Percentiles rank a stretch among this genome's conserved stretches.
These are phyloP conservation scores for Stylosanthes scabra DNA, from an alignment of 331 rosid species.

Conservation along the genomic window DNA sequence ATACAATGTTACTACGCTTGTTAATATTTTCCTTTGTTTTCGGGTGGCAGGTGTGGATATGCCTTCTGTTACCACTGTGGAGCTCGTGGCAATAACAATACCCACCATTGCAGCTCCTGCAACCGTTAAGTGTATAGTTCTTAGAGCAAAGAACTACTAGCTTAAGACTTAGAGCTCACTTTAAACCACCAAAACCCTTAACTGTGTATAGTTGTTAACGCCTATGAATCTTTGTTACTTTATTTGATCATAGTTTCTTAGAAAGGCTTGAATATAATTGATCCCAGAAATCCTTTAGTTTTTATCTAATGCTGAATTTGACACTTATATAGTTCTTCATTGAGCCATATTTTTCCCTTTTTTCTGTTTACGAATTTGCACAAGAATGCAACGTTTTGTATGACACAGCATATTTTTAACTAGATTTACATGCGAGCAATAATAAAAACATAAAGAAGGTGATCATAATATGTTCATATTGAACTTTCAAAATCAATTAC, in stretches of 20 bases:
- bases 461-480: constrained; percentile 7
- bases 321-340: neutral
- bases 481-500: constrained; percentile 27
- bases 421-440: neutral
- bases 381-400: neutral
- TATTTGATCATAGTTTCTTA: too few relatives aligned
- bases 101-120: constrained; percentile 48
- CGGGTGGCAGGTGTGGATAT: constrained; percentile 59
- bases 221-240: neutral
- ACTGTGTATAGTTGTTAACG: neutral
- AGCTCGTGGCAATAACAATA: neutral
- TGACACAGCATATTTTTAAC: neutral
- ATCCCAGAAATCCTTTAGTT: too few relatives aligned
- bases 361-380: neutral
- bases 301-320: neutral
- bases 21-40: neutral
- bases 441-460: neutral
- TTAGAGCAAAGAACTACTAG: too few relatives aligned
- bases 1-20: too few relatives aligned
- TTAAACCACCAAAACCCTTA: neutral
- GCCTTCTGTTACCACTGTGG: constrained; percentile 76
- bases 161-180: neutral
- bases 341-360: neutral
- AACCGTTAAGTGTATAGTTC: constrained; percentile 38
- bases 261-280: too few relatives aligned